A percentile compares a stretch with the other conserved stretches of the same genome.
Conservation (phyloP, 495 filamentous ascomycete species). For the Hypoxylon crocopeplum region DNA sequence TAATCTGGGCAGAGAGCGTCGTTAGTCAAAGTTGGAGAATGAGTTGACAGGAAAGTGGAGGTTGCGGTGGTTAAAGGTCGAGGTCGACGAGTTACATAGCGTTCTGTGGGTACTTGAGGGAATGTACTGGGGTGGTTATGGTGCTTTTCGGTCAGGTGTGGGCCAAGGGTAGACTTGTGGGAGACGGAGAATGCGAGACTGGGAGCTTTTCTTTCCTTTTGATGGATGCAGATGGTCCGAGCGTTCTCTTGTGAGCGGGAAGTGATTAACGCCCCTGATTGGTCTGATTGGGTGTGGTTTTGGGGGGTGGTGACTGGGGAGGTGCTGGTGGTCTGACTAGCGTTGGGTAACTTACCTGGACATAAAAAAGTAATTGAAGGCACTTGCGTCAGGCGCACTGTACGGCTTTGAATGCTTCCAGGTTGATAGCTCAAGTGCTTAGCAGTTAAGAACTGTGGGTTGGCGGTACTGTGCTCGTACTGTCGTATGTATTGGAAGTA, state of each 20-base stretch:
- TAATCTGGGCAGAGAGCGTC: conserved; percentile 9
- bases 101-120: conserved; percentile 9
- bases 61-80: conserved; percentile 21
- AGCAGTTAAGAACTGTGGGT: too few relatives aligned
- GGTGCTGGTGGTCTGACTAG: too few relatives aligned
- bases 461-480: too few relatives aligned
- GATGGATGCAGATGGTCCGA: conserved; percentile 17
- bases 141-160: conserved; percentile 25
- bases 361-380: too few relatives aligned
- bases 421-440: too few relatives aligned
- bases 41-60: conserved; percentile 36
- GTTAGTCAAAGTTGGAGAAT: conserved; percentile 25
- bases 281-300: too few relatives aligned
- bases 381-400: too few relatives aligned
- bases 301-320: too few relatives aligned
- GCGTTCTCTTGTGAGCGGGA: conserved; percentile 7
- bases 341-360: too few relatives aligned
- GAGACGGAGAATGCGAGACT: conserved; percentile 14
- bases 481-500: too few relatives aligned
- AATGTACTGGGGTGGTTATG: conserved; percentile 13
- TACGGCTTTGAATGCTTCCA: too few relatives aligned
- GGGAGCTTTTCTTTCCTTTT: conserved; percentile 26
- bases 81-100: conserved; percentile 32
- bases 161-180: conserved; percentile 24
- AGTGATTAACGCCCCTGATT: too few relatives aligned